A percentile compares a stretch with the other conserved stretches of the same genome.
phyloP scores from a whole-genome alignment of 345 rosid species.

The Trapa incisa region DNA sequence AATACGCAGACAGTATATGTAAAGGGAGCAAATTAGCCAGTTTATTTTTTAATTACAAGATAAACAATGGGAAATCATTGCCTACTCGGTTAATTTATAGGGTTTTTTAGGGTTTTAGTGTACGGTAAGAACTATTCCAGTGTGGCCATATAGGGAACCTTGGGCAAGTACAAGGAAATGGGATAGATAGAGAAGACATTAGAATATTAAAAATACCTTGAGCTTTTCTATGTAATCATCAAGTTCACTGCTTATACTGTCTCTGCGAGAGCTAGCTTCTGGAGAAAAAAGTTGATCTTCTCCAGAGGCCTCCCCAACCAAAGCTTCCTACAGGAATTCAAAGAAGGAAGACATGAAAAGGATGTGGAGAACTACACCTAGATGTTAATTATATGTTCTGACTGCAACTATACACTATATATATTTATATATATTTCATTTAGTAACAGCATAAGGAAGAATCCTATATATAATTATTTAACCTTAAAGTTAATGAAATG shows the following conservation, averaged over 20 bases:
- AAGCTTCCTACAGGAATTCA: slow-evolving; percentile 52
- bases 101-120: not conserved
- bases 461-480: not conserved
- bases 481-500: not conserved
- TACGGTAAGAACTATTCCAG: not conserved
- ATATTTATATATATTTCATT: not conserved
- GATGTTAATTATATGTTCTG: not conserved
- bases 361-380: not conserved
- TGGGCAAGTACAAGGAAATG: not conserved
- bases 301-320: slow-evolving; percentile 84
- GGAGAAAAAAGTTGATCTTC: slow-evolving; percentile 86
- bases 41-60: not conserved
- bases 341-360: not conserved
- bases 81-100: not conserved
- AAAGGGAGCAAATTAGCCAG: not conserved
- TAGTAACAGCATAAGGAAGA: not conserved
- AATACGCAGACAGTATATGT: slow-evolving; percentile 4
- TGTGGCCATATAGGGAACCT: not conserved
- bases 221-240: slow-evolving; percentile 52
- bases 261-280: slow-evolving; percentile 32
- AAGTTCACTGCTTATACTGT: slow-evolving; percentile 47
- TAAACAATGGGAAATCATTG: not conserved
- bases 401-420: not conserved
- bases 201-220: slow-evolving; percentile 38
- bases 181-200: not conserved